Evolutionary conservation across 2,329 filamentous ascomycete genomes (phyloP).

Genomic region (Trichoderma aggressivum): DNA sequence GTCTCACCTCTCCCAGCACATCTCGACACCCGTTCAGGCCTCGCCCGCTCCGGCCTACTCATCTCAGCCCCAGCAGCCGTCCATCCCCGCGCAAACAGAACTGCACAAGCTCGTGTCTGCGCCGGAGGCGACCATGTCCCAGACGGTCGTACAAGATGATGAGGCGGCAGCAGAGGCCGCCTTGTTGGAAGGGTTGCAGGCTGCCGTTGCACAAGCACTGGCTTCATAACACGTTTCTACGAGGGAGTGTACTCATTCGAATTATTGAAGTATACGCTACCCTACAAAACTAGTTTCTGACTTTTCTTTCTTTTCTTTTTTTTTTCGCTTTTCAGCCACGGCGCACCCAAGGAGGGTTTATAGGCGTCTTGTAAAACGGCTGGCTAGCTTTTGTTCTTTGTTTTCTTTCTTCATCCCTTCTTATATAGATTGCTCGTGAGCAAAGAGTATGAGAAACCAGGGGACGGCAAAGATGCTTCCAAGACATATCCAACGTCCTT

Average conservation of each 20-base stretch:
- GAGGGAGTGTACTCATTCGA: neutral
- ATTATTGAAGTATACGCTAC: neutral
- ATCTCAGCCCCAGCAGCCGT: conserved; percentile 16
- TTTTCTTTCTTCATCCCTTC: neutral
- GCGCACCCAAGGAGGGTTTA: neutral
- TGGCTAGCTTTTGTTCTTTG: neutral
- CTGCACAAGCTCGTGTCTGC: conserved; percentile 21
- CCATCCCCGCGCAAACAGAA: conserved; percentile 14
- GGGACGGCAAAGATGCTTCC: neutral
- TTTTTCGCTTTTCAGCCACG: neutral
- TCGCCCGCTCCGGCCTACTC: conserved; percentile 22
- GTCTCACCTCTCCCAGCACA: conserved; percentile 10
- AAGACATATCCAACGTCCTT: neutral
- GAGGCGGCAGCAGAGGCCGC: conserved; percentile 36
- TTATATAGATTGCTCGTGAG: neutral
- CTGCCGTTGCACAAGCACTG: conserved; percentile 31
- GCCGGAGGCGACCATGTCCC: conserved; percentile 26
- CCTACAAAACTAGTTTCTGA: neutral
- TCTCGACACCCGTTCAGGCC: neutral
- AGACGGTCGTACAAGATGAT: conserved; percentile 25
- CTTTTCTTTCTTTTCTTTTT: neutral
- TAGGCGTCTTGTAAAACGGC: neutral
- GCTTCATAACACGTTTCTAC: conserved; percentile 14
- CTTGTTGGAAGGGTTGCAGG: conserved; percentile 35
- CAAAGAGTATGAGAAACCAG: neutral